Evolutionary conservation across 768 basidiomycete species (phyloP), one percentile per base, ranked within the genome.

Genomic region (Macrolepiota albuminosa): DNA sequence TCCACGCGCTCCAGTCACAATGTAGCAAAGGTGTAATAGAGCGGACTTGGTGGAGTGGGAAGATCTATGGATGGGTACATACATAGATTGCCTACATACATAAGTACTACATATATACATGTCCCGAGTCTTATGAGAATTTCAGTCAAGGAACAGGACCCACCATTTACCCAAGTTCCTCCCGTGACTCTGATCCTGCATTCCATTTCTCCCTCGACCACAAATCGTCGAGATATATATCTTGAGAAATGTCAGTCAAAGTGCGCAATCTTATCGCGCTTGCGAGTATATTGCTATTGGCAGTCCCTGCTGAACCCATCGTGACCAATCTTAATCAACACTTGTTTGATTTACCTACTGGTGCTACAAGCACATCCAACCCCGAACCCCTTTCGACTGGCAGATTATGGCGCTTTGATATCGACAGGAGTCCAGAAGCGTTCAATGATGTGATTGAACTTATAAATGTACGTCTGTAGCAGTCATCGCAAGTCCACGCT

Each of bases 381-480:
- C 34, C 57, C 16, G 56, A 63, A 42, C 60, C 52, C 43, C 43
- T 57, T 58, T 52, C 60, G 34, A 54, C 46, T 2, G 67, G 65
- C 26, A 54, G 55, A 53, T 59, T 68, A 56, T 65, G 67, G 64
- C 61, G 67, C 43, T 66, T 68, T 29, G 59, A 61, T 26, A 31
- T 63, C n/a, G 46, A 29, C 9, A 18, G 42, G 7, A 40, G 58
- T 13, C 37, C 62, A 16, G 52, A 53, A 14, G 48, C 42, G 16
- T 52, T 66, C 16, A 39, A 63, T 3, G 40, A 56, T 29, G 61
- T 66, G 26, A 26, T 68, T 8, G 21, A 42, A 11, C 51, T 66
- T 6, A 59, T 61, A 26, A 48, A 64, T 46, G 67, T 66, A 48
- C 46, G 45, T 37, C 5, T 29, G 8, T 3, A 49, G 42, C 36